Evolutionary conservation across 441 rosid genomes (phyloP).

Genomic region (Capsella rubella): DNA sequence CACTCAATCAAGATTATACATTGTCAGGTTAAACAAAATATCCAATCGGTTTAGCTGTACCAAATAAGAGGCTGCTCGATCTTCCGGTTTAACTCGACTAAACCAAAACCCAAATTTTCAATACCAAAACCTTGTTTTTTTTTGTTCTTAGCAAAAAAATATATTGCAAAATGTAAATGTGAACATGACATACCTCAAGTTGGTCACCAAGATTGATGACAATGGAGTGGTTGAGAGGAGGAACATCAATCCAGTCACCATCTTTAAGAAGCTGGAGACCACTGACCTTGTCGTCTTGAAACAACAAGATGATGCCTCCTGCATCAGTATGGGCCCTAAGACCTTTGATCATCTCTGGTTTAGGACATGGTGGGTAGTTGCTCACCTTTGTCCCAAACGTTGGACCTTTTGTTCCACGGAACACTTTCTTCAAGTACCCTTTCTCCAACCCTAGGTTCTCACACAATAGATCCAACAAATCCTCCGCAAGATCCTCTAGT

Average conservation of each 20-base stretch:
- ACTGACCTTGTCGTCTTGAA: slow-evolving; percentile 85
- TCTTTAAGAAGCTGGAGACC: slow-evolving; percentile 91
- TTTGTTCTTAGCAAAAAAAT: not conserved
- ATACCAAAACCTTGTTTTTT: slow-evolving; percentile 10
- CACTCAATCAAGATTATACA: not conserved
- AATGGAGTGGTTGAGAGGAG: slow-evolving; percentile 75
- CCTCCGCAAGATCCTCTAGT: slow-evolving; percentile 65
- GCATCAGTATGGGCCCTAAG: slow-evolving; percentile 92
- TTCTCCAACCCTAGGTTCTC: slow-evolving; percentile 76
- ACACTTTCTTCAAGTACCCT: slow-evolving; percentile 71
- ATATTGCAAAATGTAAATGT: slow-evolving; percentile 19
- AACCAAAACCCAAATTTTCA: not conserved
- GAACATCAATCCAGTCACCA: slow-evolving; percentile 80
- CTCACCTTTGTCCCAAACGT: slow-evolving; percentile 82
- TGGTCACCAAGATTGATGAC: slow-evolving; percentile 91
- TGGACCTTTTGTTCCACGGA: slow-evolving; percentile 72
- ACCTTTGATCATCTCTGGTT: slow-evolving; percentile 83
- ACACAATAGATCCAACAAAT: slow-evolving; percentile 62
- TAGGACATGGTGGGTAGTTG: slow-evolving; percentile 90
- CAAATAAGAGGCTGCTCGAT: not conserved
- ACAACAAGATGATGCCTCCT: slow-evolving; percentile 77
- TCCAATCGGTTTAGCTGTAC: not conserved
- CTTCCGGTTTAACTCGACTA: not conserved
- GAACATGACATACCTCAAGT: slow-evolving; percentile 67
- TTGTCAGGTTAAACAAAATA: slow-evolving; percentile 6